Conservation (phyloP, 768 basidiomycete genomes). For the Pilatotrama ljubarskyi region DNA sequence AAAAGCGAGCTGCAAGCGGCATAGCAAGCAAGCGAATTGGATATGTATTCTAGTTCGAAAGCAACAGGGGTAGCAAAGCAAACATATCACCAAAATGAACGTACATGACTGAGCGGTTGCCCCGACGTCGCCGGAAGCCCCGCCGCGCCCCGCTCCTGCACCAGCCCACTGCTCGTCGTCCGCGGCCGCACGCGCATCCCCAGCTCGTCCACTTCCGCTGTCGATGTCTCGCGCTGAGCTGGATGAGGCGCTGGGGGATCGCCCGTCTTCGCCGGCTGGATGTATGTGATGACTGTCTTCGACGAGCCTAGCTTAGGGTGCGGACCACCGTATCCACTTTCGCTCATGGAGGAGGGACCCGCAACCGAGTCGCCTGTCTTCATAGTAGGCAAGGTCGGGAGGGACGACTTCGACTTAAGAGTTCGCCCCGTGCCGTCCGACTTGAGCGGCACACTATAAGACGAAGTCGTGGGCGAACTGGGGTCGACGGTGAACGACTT, state of each 20-base stretch:
- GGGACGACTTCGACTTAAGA: constrained; percentile 44
- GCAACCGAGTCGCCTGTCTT: constrained; percentile 26
- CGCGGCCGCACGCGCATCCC: constrained; percentile 35
- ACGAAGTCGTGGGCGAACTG: constrained; percentile 19
- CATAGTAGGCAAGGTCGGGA: constrained; percentile 38
- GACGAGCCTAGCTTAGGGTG: constrained; percentile 60
- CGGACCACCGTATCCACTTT: constrained; percentile 16
- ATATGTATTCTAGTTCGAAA: constrained; percentile 27
- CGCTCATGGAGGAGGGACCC: constrained; percentile 21
- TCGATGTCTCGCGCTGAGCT: constrained; percentile 6
- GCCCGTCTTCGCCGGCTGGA: constrained; percentile 50
- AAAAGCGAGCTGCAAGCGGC: constrained; percentile 7
- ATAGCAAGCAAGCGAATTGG: constrained; percentile 22
- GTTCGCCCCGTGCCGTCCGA: constrained; percentile 36
- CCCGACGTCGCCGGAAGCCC: constrained; percentile 47
- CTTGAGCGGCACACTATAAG: constrained; percentile 28
- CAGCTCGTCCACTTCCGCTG: constrained; percentile 40
- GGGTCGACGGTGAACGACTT: constrained; percentile 41
- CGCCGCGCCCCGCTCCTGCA: constrained; percentile 15
- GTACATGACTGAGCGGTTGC: constrained; percentile 82
- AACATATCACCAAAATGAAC: constrained; percentile 65
- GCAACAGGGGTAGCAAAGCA: constrained; percentile 6
- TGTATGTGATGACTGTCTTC: constrained; percentile 71
- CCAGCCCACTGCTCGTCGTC: constrained; percentile 27
- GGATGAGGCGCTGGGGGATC: constrained; percentile 38